Evolutionary conservation across 2,329 filamentous ascomycete species (phyloP).

Genomic region (Drechslera avenae): DNA sequence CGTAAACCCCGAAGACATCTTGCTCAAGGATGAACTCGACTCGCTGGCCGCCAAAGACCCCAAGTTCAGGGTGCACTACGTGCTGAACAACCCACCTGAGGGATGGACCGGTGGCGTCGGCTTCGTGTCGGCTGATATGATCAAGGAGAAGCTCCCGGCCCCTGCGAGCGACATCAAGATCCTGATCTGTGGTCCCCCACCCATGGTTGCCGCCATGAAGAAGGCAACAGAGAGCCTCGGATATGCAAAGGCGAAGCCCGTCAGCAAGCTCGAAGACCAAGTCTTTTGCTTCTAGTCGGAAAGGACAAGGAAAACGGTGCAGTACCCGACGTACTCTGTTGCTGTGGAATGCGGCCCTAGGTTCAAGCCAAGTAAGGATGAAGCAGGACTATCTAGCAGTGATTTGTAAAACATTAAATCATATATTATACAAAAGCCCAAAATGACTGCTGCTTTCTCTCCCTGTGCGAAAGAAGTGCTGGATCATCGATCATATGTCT

Average conservation of each 20-base stretch:
- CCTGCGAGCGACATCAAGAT: slow-evolving; percentile 89
- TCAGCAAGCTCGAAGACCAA: slow-evolving; percentile 98
- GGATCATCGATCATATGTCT: no score
- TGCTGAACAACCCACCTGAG: slow-evolving; percentile 93
- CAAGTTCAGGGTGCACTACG: slow-evolving; percentile 88
- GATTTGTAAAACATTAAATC: no score
- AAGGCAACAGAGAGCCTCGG: slow-evolving; percentile 89
- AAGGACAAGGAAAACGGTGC: background rate
- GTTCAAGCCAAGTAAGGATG: no score
- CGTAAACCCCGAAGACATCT: slow-evolving; percentile 88
- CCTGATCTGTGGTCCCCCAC: slow-evolving; percentile 90
- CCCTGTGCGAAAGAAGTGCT: no score
- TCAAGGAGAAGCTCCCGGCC: slow-evolving; percentile 82
- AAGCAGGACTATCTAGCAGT: no score
- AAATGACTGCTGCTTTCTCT: no score
- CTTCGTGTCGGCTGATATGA: slow-evolving; percentile 95
- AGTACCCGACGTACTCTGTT: no score
- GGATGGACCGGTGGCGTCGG: slow-evolving; percentile 91
- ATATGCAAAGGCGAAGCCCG: slow-evolving; percentile 88
- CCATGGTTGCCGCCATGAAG: slow-evolving; percentile 97
- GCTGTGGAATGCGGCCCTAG: no score
- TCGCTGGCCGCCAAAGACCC: slow-evolving; percentile 75
- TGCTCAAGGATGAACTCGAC: slow-evolving; percentile 91
- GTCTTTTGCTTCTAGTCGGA: slow-evolving; percentile 84
- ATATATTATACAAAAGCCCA: no score